Conservation (phyloP, 2,329 filamentous ascomycete species). For the Pestalotiopsis sp. region DNA sequence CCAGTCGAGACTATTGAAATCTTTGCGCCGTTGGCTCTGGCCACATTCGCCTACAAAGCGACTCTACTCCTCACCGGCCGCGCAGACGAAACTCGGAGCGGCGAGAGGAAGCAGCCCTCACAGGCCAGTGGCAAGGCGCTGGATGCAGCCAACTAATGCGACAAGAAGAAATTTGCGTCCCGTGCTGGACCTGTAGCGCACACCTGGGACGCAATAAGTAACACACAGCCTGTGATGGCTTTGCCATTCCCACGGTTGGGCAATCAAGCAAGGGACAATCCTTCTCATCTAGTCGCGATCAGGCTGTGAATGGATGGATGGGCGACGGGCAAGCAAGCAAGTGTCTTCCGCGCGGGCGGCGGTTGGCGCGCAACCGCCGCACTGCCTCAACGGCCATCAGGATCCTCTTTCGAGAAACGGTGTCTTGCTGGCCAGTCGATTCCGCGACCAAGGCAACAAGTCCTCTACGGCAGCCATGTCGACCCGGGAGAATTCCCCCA, state of each 20-base stretch:
- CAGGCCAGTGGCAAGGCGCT: too few species aligned
- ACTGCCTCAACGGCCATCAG: neutral
- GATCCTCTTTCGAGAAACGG: neutral
- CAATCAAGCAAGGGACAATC: too few species aligned
- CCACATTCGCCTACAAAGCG: neutral
- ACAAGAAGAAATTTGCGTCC: too few species aligned
- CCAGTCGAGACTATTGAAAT: neutral
- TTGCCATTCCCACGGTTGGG: too few species aligned
- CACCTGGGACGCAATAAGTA: too few species aligned
- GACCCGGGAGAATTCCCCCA: neutral
- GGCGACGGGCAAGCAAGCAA: neutral
- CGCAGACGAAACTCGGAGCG: neutral
- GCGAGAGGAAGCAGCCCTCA: neutral
- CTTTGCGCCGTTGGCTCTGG: neutral
- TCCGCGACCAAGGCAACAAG: neutral
- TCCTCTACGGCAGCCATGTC: neutral
- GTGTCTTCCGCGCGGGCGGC: neutral
- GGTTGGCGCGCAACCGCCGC: neutral
- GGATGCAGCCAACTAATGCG: too few species aligned
- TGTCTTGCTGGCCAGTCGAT: constrained; percentile 1
- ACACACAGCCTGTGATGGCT: too few species aligned
- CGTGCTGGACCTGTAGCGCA: too few species aligned
- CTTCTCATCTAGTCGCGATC: neutral
- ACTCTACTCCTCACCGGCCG: neutral
- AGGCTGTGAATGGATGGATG: neutral